Conservation (phyloP, 441 rosid genomes). For the Capsella rubella region DNA sequence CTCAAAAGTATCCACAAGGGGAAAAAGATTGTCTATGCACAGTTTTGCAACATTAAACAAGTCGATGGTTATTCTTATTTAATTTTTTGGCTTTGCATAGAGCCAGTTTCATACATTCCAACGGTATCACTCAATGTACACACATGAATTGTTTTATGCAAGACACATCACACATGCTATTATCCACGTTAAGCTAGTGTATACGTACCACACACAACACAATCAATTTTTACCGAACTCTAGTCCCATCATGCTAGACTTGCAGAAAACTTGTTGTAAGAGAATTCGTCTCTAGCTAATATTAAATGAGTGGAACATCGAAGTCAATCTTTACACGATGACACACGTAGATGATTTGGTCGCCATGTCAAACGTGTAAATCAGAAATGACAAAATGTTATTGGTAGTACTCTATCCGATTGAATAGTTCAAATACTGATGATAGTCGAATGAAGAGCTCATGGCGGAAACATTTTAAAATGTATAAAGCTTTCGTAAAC, state of each 20-base stretch:
- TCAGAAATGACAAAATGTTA: neutral
- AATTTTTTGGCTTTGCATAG: neutral
- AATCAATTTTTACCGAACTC: neutral
- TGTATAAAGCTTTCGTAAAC: neutral
- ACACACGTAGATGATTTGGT: neutral
- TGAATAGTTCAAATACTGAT: neutral
- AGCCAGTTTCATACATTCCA: neutral
- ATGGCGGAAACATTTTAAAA: neutral
- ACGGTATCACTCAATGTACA: conserved; percentile 1
- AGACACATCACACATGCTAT: neutral
- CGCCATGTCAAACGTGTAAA: conserved; percentile 3
- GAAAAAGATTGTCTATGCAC: neutral
- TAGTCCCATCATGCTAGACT: conserved; percentile 11
- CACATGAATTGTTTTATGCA: conserved; percentile 6
- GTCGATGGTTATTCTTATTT: neutral
- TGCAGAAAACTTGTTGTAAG: neutral
- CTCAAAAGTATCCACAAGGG: neutral
- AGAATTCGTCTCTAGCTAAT: neutral
- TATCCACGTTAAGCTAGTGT: neutral
- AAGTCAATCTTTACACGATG: neutral
- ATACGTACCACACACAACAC: neutral
- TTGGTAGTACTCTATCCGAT: neutral
- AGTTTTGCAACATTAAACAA: neutral
- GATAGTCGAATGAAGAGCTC: neutral
- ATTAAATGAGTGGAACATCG: neutral